These are phyloP conservation scores for Leccinum uliginosum DNA, from an alignment of 768 basidiomycete genomes.

Conservation along the genomic window DNA sequence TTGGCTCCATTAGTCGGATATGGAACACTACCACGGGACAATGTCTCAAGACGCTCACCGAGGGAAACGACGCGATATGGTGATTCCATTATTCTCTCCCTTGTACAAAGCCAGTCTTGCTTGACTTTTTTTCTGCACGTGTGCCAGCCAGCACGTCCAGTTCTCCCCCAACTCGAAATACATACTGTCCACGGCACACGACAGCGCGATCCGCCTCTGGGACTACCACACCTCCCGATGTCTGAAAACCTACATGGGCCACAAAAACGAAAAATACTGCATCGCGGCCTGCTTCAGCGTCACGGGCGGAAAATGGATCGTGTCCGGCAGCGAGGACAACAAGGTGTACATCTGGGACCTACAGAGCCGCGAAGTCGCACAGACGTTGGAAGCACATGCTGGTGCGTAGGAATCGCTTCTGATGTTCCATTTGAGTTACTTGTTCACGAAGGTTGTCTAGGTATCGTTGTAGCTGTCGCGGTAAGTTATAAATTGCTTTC, in stretches of 20 bases:
- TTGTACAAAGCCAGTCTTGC: neutral
- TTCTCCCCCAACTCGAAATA: slow-evolving; percentile 97
- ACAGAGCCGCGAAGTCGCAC: slow-evolving; percentile 81
- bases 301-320: slow-evolving; percentile 85
- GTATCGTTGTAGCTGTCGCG: slow-evolving; percentile 76
- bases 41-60: slow-evolving; percentile 93
- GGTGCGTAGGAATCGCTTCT: slow-evolving; percentile 36
- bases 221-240: slow-evolving; percentile 89
- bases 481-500: slow-evolving; percentile 44
- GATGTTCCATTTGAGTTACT: neutral
- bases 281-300: slow-evolving; percentile 82
- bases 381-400: slow-evolving; percentile 70
- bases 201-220: slow-evolving; percentile 91
- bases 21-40: slow-evolving; percentile 93
- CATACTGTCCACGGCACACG: slow-evolving; percentile 90
- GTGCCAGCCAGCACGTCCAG: slow-evolving; percentile 74
- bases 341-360: slow-evolving; percentile 91
- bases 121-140: neutral
- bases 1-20: slow-evolving; percentile 61
- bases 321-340: slow-evolving; percentile 87
- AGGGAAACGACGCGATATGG: slow-evolving; percentile 84
- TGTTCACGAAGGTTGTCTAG: slow-evolving; percentile 8
- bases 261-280: slow-evolving; percentile 79
- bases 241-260: slow-evolving; percentile 86
- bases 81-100: slow-evolving; percentile 24